Evolutionary conservation across 1,284 basidiomycete genomes (phyloP), one percentile per base, ranked within the genome.

Genomic region (Fistulina hepatica): DNA sequence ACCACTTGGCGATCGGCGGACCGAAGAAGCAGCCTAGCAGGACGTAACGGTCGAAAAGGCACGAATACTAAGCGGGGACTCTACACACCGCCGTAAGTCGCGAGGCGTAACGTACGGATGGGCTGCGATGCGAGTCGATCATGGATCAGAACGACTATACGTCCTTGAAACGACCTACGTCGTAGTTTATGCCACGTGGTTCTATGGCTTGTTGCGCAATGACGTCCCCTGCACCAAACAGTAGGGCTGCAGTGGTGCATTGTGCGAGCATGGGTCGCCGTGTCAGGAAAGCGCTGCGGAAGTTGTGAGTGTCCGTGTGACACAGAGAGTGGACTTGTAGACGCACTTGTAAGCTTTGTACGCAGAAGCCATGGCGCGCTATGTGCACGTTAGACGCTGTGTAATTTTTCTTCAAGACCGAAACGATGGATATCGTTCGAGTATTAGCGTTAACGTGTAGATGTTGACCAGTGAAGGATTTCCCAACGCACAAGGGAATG

Each of bases 201-300:
- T 91, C 89, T 20, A 91, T 72, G 0, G 64, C 76, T 53, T 91
- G 81, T 56, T 91, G 88, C 0, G 88, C 85, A 24, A 91, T 69
- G 1, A 85, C 50, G 52, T 92, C 89, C n/a, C 85, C 88, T 7
- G 73, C 61, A 31, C 79, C 76, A 48, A 86, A 89, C 12, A 89
- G 60, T 30, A 77, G 52, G 2, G 71, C 76, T 1, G 81, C 78
- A 0, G 82, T 82, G 1, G 59, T 57, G 43, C 74, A 80, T 48
- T 82, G 79, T 4, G 74, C 60, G 12, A 72, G 36, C 61, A 81
- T 63, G 0, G 82, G 82, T n/a, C 73, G 64, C 15, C 73, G 70
- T 35, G 79, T 57, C 23, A 84, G 64, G 11, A 69, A 59, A 0
- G 74, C 59, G 52, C 81, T 84, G 54, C 5, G 25, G 12, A 15